These are phyloP conservation scores for Lactarius trivialis DNA, from an alignment of 768 basidiomycete species.

Conservation along the genomic window DNA sequence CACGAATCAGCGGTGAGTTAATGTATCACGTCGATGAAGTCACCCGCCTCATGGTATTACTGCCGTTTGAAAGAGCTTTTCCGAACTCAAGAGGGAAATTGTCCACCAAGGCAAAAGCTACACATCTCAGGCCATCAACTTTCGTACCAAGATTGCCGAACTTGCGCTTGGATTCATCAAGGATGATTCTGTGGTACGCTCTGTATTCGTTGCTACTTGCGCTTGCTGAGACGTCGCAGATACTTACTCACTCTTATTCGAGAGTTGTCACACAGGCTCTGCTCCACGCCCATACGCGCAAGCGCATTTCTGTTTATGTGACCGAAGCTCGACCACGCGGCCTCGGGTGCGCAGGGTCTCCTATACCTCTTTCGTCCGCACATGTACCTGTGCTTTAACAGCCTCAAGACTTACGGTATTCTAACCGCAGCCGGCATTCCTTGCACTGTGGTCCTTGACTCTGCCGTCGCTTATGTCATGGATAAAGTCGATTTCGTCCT, in stretches of 20 bases:
- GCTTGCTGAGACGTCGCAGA: slow-evolving; percentile 41
- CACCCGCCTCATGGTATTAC: slow-evolving; percentile 17
- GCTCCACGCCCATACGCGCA: slow-evolving; percentile 80
- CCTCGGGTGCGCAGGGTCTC: slow-evolving; percentile 54
- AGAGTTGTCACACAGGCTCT: slow-evolving; percentile 93
- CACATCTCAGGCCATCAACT: slow-evolving; percentile 71
- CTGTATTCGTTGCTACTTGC: slow-evolving; percentile 18
- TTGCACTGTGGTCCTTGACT: slow-evolving; percentile 90
- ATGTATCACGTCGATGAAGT: slow-evolving; percentile 18
- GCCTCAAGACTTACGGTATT: slow-evolving; percentile 85
- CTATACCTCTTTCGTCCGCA: slow-evolving; percentile 11
- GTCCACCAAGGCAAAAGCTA: slow-evolving; percentile 77
- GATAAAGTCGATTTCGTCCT: slow-evolving; percentile 92
- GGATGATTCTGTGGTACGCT: slow-evolving; percentile 79
- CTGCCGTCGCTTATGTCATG: slow-evolving; percentile 96
- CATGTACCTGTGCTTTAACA: slow-evolving; percentile 30
- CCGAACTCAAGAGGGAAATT: slow-evolving; percentile 75
- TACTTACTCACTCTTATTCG: slow-evolving; percentile 95
- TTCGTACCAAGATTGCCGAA: slow-evolving; percentile 84
- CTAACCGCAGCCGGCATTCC: slow-evolving; percentile 88
- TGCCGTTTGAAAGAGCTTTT: slow-evolving; percentile 55
- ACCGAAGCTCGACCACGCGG: slow-evolving; percentile 91
- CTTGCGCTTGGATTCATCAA: slow-evolving; percentile 89
- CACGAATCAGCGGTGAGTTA: slow-evolving; percentile 70
- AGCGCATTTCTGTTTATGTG: slow-evolving; percentile 95